Conservation (phyloP, 2,329 filamentous ascomycete species). For the Aspergillus novoparasiticus region DNA sequence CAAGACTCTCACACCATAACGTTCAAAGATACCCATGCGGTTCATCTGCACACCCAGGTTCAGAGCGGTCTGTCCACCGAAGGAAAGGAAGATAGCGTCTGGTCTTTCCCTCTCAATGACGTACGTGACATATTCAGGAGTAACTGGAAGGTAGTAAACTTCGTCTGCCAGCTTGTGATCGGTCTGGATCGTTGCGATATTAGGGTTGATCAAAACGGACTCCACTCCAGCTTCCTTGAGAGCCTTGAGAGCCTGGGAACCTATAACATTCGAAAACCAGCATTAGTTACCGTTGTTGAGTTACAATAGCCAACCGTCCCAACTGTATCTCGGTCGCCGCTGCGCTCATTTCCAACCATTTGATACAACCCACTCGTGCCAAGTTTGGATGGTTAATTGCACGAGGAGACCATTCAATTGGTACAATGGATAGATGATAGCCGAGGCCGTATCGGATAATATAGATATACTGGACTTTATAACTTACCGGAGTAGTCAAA, state of each 20-base stretch:
- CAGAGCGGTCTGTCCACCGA: slow-evolving; percentile 94
- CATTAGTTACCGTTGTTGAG: slow-evolving; percentile 22
- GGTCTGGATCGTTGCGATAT: slow-evolving; percentile 98
- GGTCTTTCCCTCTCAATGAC: slow-evolving; percentile 95
- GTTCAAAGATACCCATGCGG: slow-evolving; percentile 90
- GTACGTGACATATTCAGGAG: slow-evolving; percentile 94
- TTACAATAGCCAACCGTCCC: not conserved
- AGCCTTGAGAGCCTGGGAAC: slow-evolving; percentile 93
- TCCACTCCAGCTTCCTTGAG: slow-evolving; percentile 91
- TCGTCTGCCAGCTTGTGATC: slow-evolving; percentile 95
- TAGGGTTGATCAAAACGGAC: slow-evolving; percentile 94
- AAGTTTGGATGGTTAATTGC: not conserved
- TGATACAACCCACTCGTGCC: not conserved
- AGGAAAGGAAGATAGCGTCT: slow-evolving; percentile 95
- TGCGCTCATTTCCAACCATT: not conserved
- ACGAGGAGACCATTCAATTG: not conserved
- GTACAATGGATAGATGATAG: not conserved
- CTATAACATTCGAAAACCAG: slow-evolving; percentile 49
- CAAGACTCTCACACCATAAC: slow-evolving; percentile 92
- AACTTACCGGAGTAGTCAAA: slow-evolving; percentile 95
- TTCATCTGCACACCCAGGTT: slow-evolving; percentile 98
- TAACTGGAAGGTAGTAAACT: slow-evolving; percentile 97
- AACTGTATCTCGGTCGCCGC: not conserved
- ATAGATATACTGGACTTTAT: not conserved
- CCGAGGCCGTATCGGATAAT: not conserved